Base-by-base conservation (phyloP, 2,329 filamentous ascomycete genomes). In the Reticulascus tulasneorum region DNA sequence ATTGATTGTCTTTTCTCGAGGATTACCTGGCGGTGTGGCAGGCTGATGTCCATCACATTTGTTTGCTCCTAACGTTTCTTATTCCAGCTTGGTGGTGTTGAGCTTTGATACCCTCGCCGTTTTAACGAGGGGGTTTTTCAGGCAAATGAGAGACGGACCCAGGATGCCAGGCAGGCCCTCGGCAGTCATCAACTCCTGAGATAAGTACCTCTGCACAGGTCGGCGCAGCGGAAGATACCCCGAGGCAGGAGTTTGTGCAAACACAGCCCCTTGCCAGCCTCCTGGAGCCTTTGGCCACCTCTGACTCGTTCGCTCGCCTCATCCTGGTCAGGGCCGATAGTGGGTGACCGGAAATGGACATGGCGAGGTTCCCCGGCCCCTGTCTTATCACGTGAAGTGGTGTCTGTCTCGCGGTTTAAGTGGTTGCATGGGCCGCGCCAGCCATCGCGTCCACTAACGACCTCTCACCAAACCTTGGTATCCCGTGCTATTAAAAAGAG, bases 301-400 rank as follows among this genome's bases (percentile, higher is more conserved):
- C n/a, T n/a, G n/a, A n/a, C n/a, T n/a, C n/a, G n/a, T n/a, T n/a
- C n/a, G n/a, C n/a, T n/a, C n/a, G n/a, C n/a, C n/a, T n/a, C n/a
- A n/a, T n/a, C n/a, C n/a, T n/a, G n/a, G n/a, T n/a, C n/a, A n/a
- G n/a, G n/a, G n/a, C n/a, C n/a, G n/a, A n/a, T n/a, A n/a, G n/a
- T n/a, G n/a, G n/a, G n/a, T n/a, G n/a, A n/a, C n/a, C n/a, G n/a
- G n/a, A n/a, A n/a, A n/a, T n/a, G n/a, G n/a, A n/a, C n/a, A n/a
- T n/a, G n/a, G n/a, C n/a, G n/a, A n/a, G n/a, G n/a, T n/a, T n/a
- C n/a, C n/a, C n/a, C n/a, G n/a, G n/a, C n/a, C n/a, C n/a, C n/a
- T n/a, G n/a, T n/a, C n/a, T n/a, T n/a, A n/a, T 32, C 42, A 45
- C 37, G 42, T 45, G 42, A 36, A 18, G 11, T 11, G 38, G 38